phyloP scores from a whole-genome alignment of 768 basidiomycete species.

The Suillus lakei region DNA sequence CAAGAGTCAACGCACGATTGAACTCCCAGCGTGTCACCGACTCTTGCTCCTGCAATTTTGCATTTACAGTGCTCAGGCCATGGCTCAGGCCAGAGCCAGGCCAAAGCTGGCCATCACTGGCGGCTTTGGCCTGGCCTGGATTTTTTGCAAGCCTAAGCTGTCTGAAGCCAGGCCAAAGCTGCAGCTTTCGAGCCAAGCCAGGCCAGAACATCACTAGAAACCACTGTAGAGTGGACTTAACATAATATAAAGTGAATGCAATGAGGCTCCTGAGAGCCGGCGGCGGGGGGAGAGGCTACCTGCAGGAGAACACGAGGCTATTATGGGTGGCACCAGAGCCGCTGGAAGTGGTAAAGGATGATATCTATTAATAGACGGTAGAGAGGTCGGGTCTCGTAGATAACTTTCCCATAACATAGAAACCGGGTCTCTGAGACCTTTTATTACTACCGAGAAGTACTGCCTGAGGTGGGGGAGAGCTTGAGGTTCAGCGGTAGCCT shows the following conservation, averaged over 20 bases:
- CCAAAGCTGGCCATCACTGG: too few species aligned
- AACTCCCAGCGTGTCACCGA: too few species aligned
- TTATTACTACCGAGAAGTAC: constrained; percentile 2
- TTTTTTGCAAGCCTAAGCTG: too few species aligned
- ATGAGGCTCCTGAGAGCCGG: not conserved
- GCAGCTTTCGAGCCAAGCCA: too few species aligned
- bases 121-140: too few species aligned
- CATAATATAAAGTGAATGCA: not conserved
- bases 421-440: not conserved
- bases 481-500: too few species aligned
- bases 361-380: not conserved
- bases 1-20: too few species aligned
- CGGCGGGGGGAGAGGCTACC: not conserved
- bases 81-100: too few species aligned
- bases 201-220: not conserved
- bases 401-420: not conserved
- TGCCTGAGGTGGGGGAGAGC: constrained; percentile 3
- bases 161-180: too few species aligned
- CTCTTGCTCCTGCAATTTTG: too few species aligned
- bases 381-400: not conserved
- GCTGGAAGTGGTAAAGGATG: not conserved
- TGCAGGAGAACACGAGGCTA: not conserved
- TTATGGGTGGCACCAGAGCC: not conserved
- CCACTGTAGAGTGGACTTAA: not conserved
- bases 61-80: too few species aligned